phyloP scores from a whole-genome alignment of 2,329 filamentous ascomycete genomes.

The Chlorencoelia australis region DNA sequence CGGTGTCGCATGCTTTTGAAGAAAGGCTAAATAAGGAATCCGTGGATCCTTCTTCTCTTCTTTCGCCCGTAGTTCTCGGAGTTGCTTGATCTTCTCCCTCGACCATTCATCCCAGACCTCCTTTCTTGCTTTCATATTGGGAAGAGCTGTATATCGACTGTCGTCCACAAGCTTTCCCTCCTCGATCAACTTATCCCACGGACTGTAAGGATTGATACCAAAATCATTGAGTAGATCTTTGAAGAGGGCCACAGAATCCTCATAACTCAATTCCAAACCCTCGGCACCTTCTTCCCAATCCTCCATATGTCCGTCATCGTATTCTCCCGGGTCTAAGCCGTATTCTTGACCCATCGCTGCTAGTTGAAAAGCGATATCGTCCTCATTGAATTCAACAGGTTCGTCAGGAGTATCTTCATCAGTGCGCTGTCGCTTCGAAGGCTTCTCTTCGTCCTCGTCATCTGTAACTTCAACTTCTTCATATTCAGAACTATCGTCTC shows the following conservation, averaged over 20 bases:
- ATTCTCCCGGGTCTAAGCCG: conserved; percentile 66
- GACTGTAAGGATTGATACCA: conserved; percentile 73
- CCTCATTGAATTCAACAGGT: conserved; percentile 77
- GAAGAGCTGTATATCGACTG: conserved; percentile 71
- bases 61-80: conserved; percentile 62
- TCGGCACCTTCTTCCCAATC: conserved; percentile 63
- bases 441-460: conserved; percentile 39
- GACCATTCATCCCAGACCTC: conserved; percentile 83
- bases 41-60: conserved; percentile 75
- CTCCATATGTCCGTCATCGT: conserved; percentile 52
- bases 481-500: conserved; percentile 59
- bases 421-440: conserved; percentile 39
- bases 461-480: conserved; percentile 40
- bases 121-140: conserved; percentile 70
- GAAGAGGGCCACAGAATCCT: conserved; percentile 71
- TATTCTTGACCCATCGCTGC: conserved; percentile 84
- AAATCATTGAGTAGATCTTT: conserved; percentile 78
- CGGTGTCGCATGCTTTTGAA: conserved; percentile 72
- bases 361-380: conserved; percentile 87
- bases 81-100: conserved; percentile 59
- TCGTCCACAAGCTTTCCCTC: conserved; percentile 77
- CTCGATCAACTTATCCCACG: conserved; percentile 85
- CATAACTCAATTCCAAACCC: conserved; percentile 59
- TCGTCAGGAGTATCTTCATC: conserved; percentile 32
- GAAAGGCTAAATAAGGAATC: conserved; percentile 71